Base-by-base conservation (phyloP, 345 rosid genomes). In the Aquilaria yunnanensis region DNA sequence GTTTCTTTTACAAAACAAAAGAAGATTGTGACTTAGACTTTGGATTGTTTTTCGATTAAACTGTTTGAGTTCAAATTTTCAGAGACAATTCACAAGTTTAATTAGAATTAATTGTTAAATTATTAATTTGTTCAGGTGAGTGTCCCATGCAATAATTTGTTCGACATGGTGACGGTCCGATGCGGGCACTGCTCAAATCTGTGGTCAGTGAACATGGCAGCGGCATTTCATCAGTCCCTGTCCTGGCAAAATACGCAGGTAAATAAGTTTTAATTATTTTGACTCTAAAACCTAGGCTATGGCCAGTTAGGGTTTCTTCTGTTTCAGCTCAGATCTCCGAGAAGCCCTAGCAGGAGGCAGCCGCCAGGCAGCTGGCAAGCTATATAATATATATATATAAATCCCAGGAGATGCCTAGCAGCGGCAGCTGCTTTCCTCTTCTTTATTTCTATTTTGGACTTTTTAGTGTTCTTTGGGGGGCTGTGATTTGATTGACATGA, bases 191-290 rank as follows among this genome's bases (percentile, higher is more conserved):
- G 98, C 85, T 71, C 92, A 16, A 88, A 88, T 82, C 80, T 90
- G 45, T 88, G 92, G 98, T 93, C 98, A 30, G 97, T 93, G 64
- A 90, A 93, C 79, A 93, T 93, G 97, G 97, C 96, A 51, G 96
- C 96, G 47, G 81, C 93, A 56, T 37, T 37, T 37, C 80, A 86
- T 70, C 98, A 87, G 88, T 87, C 96, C 57, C 79, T 80, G 68
- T 77, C 92, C 66, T 78, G 87, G 80, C 96, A 82, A 79, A 80
- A 85, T 66, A 69, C 73, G 72, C 95, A 83, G 91, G 95, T 87
- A 71, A 62, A 53, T 29, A 60, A 34, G 12, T n/a, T 9, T 37
- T 37, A 58, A 16, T 2, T 54, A 54, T 54, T 5, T 52, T 1
- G 16, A 23, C 33, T 23, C 43, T 48, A 64, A 70, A 79, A 60